Percentiles rank a stretch among this genome's conserved stretches.
phyloP scores from a whole-genome alignment of 371 early-diverging fungal species.

The Dichotomocladium elegans region DNA sequence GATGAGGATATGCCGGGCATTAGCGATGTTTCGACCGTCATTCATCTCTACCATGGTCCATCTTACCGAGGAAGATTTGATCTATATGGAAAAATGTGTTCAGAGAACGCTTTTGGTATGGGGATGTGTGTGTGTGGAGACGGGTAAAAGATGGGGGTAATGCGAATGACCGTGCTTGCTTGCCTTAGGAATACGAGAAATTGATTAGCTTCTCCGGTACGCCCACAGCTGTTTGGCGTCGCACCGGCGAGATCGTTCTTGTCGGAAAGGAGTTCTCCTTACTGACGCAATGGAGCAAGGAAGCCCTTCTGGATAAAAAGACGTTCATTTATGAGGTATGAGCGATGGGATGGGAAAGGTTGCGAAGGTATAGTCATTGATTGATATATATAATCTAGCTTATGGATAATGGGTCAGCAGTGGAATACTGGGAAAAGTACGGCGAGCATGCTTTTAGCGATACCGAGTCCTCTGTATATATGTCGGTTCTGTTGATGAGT shows the following conservation, averaged over 20 bases:
- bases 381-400: conserved; percentile 37
- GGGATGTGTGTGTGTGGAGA: no score
- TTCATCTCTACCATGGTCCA: conserved; percentile 90
- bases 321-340: conserved; percentile 77
- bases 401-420: conserved; percentile 85
- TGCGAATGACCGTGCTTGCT: no score
- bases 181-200: conserved; percentile 80
- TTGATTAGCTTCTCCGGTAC: conserved; percentile 87
- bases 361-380: background rate
- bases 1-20: conserved; percentile 83
- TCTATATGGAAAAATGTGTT: conserved; percentile 92
- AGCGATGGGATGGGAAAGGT: background rate
- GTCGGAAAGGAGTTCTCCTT: conserved; percentile 92
- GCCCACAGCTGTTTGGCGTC: conserved; percentile 93
- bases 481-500: conserved; percentile 68
- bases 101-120: conserved; percentile 76
- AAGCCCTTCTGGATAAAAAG: conserved; percentile 66
- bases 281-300: conserved; percentile 82
- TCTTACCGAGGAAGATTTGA: conserved; percentile 85
- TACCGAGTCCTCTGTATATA: conserved; percentile 75
- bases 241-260: conserved; percentile 87
- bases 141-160: background rate
- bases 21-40: conserved; percentile 88
- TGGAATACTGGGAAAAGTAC: conserved; percentile 91
- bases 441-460: conserved; percentile 87